These are phyloP conservation scores for Termitomyces bulborhizus DNA, from an alignment of 768 basidiomycete genomes.

Conservation along the genomic window DNA sequence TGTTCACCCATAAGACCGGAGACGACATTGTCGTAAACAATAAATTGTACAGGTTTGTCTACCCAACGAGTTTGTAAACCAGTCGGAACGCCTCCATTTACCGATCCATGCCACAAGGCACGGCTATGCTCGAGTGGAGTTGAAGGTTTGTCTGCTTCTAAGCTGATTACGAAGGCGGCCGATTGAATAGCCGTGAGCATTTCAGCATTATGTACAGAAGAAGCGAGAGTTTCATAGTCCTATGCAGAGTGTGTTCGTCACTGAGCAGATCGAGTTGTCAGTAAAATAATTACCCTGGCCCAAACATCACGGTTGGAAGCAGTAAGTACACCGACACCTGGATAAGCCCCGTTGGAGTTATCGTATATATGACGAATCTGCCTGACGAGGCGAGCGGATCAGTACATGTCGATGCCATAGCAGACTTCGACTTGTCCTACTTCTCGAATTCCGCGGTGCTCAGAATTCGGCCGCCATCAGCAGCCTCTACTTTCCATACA, in stretches of 20 bases:
- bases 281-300: conserved; percentile 56
- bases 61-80: conserved; percentile 79
- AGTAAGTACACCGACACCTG: conserved; percentile 73
- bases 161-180: conserved; percentile 76
- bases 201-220: conserved; percentile 52
- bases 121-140: conserved; percentile 57
- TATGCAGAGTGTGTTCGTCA: conserved; percentile 16
- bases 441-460: conserved; percentile 60
- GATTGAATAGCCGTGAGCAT: conserved; percentile 76
- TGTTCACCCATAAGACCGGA: conserved; percentile 94
- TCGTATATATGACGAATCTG: conserved; percentile 71
- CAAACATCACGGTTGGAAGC: conserved; percentile 81
- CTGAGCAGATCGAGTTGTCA: background rate
- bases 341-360: conserved; percentile 53
- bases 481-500: conserved; percentile 73
- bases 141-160: conserved; percentile 59
- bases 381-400: conserved; percentile 27
- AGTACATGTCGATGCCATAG: background rate
- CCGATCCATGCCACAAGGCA: conserved; percentile 76
- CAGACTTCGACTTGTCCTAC: conserved; percentile 27
- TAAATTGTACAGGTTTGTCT: conserved; percentile 86
- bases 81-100: conserved; percentile 36
- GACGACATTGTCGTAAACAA: conserved; percentile 75
- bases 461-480: conserved; percentile 47
- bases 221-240: conserved; percentile 60